These are phyloP conservation scores for Colletotrichum siamense DNA, from an alignment of 2,329 filamentous ascomycete genomes.

Conservation along the genomic window DNA sequence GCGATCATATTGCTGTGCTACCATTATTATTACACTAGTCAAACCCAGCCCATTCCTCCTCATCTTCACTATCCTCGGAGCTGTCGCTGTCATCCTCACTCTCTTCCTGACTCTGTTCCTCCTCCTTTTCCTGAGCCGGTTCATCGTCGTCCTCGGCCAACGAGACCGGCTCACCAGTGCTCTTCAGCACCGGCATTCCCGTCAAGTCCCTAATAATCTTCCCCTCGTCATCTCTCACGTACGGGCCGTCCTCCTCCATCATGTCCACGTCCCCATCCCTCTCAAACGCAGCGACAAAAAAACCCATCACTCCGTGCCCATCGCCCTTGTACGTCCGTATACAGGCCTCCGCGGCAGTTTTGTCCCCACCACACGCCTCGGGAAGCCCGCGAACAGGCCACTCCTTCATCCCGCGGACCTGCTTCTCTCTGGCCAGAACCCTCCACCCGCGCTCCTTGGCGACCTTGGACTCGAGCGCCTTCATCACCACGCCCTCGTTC, in stretches of 20 bases:
- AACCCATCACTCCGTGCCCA: conserved; percentile 86
- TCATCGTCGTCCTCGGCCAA: conserved; percentile 25
- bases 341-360: conserved; percentile 72
- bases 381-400: conserved; percentile 74
- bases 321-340: conserved; percentile 84
- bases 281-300: conserved; percentile 91
- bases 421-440: conserved; percentile 73
- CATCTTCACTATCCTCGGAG: conserved; percentile 21
- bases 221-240: conserved; percentile 60
- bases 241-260: conserved; percentile 49
- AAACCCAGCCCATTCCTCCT: conserved; percentile 31
- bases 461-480: conserved; percentile 70
- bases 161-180: conserved; percentile 35
- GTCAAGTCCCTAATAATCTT: conserved; percentile 49
- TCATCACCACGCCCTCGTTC: conserved; percentile 84
- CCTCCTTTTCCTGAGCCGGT: neutral
- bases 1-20: neutral
- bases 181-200: conserved; percentile 42
- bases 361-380: conserved; percentile 53
- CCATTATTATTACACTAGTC: conserved; percentile 15
- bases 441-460: conserved; percentile 77
- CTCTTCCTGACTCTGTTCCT: neutral
- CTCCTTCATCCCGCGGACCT: conserved; percentile 75
- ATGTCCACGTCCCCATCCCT: conserved; percentile 50
- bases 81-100: conserved; percentile 9